Evolutionary conservation across 2,329 filamentous ascomycete species (phyloP).

Genomic region (Ophiostoma angusticollis): DNA sequence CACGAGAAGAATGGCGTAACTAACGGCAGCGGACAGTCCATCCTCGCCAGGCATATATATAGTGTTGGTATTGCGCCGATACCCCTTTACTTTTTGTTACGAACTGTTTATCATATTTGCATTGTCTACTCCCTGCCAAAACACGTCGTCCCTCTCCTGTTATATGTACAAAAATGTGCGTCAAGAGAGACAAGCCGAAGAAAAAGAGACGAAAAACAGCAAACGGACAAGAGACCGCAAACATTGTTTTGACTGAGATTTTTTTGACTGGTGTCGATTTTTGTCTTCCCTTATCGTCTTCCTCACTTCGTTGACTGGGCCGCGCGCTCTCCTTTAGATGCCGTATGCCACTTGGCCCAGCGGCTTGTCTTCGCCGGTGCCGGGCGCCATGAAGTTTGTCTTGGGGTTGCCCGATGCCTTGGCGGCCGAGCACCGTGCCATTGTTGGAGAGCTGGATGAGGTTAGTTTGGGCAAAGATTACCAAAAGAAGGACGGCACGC

Average conservation of each 20-base stretch:
- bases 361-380: conserved; percentile 49
- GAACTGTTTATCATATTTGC: conserved; percentile 7
- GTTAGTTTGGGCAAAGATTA: conserved; percentile 7
- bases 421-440: conserved; percentile 91
- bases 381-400: conserved; percentile 68
- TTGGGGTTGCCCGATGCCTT: conserved; percentile 71
- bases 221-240: conserved; percentile 12
- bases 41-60: no score
- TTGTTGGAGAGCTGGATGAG: conserved; percentile 75
- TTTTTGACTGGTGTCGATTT: conserved; percentile 8
- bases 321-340: conserved; percentile 28
- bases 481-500: conserved; percentile 8
- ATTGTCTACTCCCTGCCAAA: conserved; percentile 12
- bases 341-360: conserved; percentile 50
- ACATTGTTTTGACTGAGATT: conserved; percentile 14
- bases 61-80: no score
- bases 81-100: no score
- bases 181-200: conserved; percentile 1
- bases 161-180: conserved; percentile 17
- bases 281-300: conserved; percentile 11
- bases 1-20: no score
- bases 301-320: background rate
- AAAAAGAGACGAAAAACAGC: conserved; percentile 1
- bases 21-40: no score
- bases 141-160: conserved; percentile 9